Base-by-base conservation (phyloP, 2,329 filamentous ascomycete genomes). In the Sporothrix pseudoabietina region DNA sequence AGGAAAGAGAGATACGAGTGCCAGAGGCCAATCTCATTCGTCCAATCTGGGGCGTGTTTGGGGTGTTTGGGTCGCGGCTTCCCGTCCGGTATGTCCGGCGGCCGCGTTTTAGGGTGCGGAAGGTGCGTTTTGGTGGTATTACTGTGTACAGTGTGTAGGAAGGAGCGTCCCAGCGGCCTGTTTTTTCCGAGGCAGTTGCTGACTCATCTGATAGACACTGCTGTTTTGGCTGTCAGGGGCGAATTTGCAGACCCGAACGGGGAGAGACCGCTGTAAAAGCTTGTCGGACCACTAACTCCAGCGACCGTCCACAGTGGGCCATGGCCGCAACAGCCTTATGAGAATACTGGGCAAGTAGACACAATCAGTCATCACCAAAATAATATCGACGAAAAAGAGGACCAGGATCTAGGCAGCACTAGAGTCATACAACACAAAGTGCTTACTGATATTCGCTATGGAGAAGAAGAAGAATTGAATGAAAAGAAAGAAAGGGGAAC, bases 11-110 rank as follows among this genome's bases (percentile, higher is more conserved):
- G 26, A 55, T 54, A 9, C 10, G 12, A 32, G 8, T 7, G 4
- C 5, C 30, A 14, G 8, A 30, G 41, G 61, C 61, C 61, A 66
- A 66, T 66, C 22, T 47, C 26, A 22, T 66, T 66, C 4, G n/a
- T 44, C n/a, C 61, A 16, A 66, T 66, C 39, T 19, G 39, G 61
- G 61, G 10, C 57, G 57, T 61, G 57, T 61, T 39, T 9, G 14
- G 35, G n/a, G 14, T 44, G 49, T 44, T 30, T 41, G 49, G 66
- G 49, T 69, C 66, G 66, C 49, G 47, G 44, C 30, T 69, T 69
- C 66, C 66, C 32, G 49, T 55, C 66, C 66, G 66, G 49, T 69
- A 69, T 55, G 66, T 69, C 66, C 66, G 66, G 55, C 19, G 32
- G 66, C 49, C 47, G 49, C 30, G 66, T 55, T 55, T 55, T 22